These are phyloP conservation scores for Yamadazyma scolyti DNA, from an alignment of 805 yeast genomes.

Conservation along the genomic window DNA sequence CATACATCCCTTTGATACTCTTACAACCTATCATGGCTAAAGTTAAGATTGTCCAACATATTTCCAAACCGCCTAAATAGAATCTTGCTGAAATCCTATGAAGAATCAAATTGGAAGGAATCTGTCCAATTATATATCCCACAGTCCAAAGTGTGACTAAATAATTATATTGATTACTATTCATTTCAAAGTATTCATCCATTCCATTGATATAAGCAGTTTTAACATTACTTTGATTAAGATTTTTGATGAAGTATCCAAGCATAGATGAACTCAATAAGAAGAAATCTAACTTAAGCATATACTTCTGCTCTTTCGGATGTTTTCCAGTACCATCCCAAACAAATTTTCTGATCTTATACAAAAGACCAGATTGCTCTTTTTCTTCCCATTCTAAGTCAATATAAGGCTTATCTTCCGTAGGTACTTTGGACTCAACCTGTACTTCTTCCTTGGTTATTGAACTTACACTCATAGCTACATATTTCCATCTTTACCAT, in stretches of 20 bases:
- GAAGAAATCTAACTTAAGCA: conserved; percentile 37
- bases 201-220: conserved; percentile 48
- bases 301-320: conserved; percentile 30
- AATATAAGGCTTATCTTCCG: conserved; percentile 2
- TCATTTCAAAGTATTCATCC: conserved; percentile 41
- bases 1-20: conserved; percentile 21
- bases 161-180: conserved; percentile 42
- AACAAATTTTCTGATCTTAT: conserved; percentile 17
- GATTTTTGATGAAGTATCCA: conserved; percentile 46
- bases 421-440: conserved; percentile 1
- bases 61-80: conserved; percentile 32
- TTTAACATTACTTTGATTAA: conserved; percentile 39
- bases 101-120: conserved; percentile 42
- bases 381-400: conserved; percentile 1
- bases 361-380: neutral
- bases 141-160: conserved; percentile 44
- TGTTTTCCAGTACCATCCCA: conserved; percentile 40
- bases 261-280: conserved; percentile 55
- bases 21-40: conserved; percentile 22
- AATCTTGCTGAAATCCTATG: conserved; percentile 33
- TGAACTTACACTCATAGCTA: too few species aligned
- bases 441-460: neutral
- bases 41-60: conserved; percentile 28
- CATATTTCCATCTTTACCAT: too few species aligned
- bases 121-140: conserved; percentile 50